A percentile compares a stretch with the other conserved stretches of the same genome.
Evolutionary conservation across 768 basidiomycete species (phyloP).

Genomic region (Lentinus brumalis): DNA sequence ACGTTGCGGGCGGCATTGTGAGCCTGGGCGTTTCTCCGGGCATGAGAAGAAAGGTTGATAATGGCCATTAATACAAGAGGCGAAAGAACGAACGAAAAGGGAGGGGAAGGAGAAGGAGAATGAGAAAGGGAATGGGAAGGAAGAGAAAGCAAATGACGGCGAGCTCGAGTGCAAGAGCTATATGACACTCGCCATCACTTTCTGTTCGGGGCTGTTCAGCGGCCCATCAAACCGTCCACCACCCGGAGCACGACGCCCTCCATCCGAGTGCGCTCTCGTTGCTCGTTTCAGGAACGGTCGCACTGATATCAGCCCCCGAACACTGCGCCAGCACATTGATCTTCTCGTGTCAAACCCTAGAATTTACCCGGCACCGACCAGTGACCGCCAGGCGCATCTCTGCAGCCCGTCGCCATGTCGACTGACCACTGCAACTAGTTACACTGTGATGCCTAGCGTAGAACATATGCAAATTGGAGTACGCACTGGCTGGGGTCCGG

Average conservation of each 20-base stretch:
- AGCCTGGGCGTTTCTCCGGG: conserved; percentile 4
- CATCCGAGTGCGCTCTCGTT: not conserved
- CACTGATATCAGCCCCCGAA: conserved; percentile 6
- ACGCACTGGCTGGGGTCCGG: conserved; percentile 17
- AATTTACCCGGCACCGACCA: conserved; percentile 1
- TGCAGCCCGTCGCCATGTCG: conserved; percentile 8
- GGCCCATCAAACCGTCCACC: conserved; percentile 12
- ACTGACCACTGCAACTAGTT: conserved; percentile 14
- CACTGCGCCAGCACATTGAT: conserved; percentile 3
- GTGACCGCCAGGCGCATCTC: conserved; percentile 2
- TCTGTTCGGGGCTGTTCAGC: conserved; percentile 16
- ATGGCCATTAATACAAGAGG: conserved; percentile 17
- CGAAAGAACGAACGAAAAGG: conserved; percentile 14
- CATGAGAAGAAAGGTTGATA: conserved; percentile 4
- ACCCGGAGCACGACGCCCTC: not conserved
- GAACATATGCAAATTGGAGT: not conserved
- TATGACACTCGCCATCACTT: conserved; percentile 13
- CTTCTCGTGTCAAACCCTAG: conserved; percentile 10
- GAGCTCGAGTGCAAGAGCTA: conserved; percentile 7
- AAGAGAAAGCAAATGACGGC: conserved; percentile 13
- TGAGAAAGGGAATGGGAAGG: not conserved
- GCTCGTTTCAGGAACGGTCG: conserved; percentile 8
- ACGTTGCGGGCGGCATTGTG: conserved; percentile 3
- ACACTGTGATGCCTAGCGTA: conserved; percentile 9
- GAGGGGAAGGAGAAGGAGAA: not conserved